Evolutionary conservation across 2,329 filamentous ascomycete species (phyloP).

Genomic region (Aspergillus uvarum): DNA sequence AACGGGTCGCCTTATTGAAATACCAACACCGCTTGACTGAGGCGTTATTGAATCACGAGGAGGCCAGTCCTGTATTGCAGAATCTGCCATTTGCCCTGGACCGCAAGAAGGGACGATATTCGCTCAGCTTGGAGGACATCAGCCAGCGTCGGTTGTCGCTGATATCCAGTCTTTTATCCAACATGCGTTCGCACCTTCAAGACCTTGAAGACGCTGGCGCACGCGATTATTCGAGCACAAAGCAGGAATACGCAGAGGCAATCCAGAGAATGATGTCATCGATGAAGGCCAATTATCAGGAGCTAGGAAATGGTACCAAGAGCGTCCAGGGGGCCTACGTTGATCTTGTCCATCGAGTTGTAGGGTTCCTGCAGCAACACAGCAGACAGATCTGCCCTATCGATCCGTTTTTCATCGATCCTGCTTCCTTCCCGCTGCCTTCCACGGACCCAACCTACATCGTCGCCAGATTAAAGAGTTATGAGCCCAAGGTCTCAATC

Average conservation of each 20-base stretch:
- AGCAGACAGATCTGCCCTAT: slow-evolving; percentile 56
- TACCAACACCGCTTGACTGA: slow-evolving; percentile 59
- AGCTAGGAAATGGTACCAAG: slow-evolving; percentile 44
- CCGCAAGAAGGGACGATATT: slow-evolving; percentile 37
- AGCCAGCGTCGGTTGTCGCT: slow-evolving; percentile 55
- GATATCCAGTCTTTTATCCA: slow-evolving; percentile 57
- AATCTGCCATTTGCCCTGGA: slow-evolving; percentile 59
- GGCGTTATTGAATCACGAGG: slow-evolving; percentile 52
- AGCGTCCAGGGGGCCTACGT: slow-evolving; percentile 55
- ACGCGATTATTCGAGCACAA: slow-evolving; percentile 37
- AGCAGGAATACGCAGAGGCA: slow-evolving; percentile 51
- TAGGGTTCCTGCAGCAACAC: slow-evolving; percentile 62
- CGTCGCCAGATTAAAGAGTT: slow-evolving; percentile 60
- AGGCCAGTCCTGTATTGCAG: slow-evolving; percentile 49
- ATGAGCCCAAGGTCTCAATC: slow-evolving; percentile 54
- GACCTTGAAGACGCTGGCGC: slow-evolving; percentile 32
- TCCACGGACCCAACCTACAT: slow-evolving; percentile 62
- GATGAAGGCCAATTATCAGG: slow-evolving; percentile 62
- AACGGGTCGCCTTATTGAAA: slow-evolving; percentile 60
- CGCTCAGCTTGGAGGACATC: slow-evolving; percentile 54
- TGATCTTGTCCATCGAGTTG: slow-evolving; percentile 60
- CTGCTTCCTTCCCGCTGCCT: slow-evolving; percentile 60
- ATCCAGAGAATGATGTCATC: slow-evolving; percentile 58
- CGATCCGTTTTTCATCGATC: slow-evolving; percentile 61
- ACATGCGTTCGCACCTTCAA: slow-evolving; percentile 57